Base-by-base conservation (phyloP, 768 basidiomycete species). In the Mycena haematopus region DNA sequence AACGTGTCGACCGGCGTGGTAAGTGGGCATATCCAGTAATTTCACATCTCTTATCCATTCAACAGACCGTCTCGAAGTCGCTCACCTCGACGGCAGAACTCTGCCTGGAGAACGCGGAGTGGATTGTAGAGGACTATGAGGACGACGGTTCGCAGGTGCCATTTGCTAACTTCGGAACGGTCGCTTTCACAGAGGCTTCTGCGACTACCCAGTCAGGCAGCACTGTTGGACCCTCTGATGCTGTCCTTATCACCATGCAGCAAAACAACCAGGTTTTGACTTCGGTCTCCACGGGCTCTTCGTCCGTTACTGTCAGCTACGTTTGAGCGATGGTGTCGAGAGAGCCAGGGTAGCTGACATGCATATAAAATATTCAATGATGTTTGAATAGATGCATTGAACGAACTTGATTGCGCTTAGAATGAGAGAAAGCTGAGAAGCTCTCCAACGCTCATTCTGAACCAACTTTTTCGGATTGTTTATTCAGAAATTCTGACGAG, bases 51-150 rank as follows among this genome's bases (percentile, higher is more conserved):
- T 35, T 8, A 42, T 19, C 27, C 22, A 52, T 17, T 24, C 29
- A 14, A n/a, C 19, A 70, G 72, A 14, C 8, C 29, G 58, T 50
- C 29, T 60, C 68, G 27, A 69, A 74, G 71, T 76, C 33, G 73
- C 65, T 42, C 68, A 71, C 70, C 14, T 75, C 74, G 38, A 22
- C 52, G 31, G 58, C 63, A 1, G 17, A 21, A 1, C 63, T 65
- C 54, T 65, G 63, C 54, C 25, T 52, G 22, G 31, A 60, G 54
- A 73, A 77, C 67, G 76, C 75, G 10, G 75, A 77, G 67, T 77
- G 76, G 76, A 76, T 77, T 58, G 74, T 77, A 22, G 76, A 77
- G 68, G 76, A 77, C 58, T 79, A 73, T 75, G 62, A 68, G 51
- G 60, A 66, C 51, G 55, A 40, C 46, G 36, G 3, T 46, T 42